phyloP scores from a whole-genome alignment of 208 protist species.

The Leishmania tarentolae region DNA sequence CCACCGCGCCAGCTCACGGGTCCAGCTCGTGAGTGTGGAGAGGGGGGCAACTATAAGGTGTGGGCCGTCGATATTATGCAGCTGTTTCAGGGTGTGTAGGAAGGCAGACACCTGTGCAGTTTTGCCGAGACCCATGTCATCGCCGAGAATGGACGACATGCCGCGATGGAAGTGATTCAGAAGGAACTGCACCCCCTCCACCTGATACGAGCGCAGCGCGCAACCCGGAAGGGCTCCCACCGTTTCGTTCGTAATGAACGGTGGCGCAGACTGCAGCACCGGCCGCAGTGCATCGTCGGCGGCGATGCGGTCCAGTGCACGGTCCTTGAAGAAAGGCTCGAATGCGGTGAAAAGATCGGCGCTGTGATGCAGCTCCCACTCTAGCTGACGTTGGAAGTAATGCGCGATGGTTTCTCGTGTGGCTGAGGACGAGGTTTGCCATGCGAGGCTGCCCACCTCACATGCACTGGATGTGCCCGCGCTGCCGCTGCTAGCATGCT shows the following conservation, averaged over 20 bases:
- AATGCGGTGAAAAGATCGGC: conserved; percentile 48
- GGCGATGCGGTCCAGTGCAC: conserved; percentile 48
- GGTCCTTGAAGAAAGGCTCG: conserved; percentile 79
- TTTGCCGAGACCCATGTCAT: conserved; percentile 99
- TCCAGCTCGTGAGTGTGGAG: conserved; percentile 95
- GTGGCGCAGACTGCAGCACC: conserved; percentile 47
- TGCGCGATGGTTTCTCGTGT: conserved; percentile 33
- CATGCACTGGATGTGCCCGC: conserved; percentile 12
- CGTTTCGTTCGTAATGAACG: conserved; percentile 16
- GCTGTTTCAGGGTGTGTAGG: conserved; percentile 73
- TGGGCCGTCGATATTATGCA: conserved; percentile 87
- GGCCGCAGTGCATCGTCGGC: conserved; percentile 16
- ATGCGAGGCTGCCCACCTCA: conserved; percentile 49
- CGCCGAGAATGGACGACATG: conserved; percentile 92
- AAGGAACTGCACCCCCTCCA: conserved; percentile 97
- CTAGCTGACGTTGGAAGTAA: conserved; percentile 72
- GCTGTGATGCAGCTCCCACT: conserved; percentile 59
- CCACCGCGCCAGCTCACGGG: conserved; percentile 87
- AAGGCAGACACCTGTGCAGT: conserved; percentile 96
- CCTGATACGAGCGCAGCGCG: conserved; percentile 92
- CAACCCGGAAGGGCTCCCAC: conserved; percentile 50
- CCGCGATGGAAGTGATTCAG: conserved; percentile 82
- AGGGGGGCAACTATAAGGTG: conserved; percentile 96
- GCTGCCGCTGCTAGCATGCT: not conserved
- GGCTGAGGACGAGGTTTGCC: conserved; percentile 46